phyloP scores from a whole-genome alignment of 768 basidiomycete genomes.

The Macrolepiota dolichaula region DNA sequence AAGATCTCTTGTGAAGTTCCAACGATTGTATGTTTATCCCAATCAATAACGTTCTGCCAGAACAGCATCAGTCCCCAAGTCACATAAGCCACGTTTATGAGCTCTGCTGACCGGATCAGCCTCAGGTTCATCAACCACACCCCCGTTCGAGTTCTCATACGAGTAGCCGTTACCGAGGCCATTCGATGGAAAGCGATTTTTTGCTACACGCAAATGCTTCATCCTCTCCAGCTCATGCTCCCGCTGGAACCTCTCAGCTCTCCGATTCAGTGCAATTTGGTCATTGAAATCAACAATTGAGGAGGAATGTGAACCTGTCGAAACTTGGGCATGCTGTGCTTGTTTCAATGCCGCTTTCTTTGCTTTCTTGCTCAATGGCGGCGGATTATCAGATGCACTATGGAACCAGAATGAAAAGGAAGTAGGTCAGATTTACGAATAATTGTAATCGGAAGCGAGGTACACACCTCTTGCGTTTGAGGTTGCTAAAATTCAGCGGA shows the following conservation, averaged over 20 bases:
- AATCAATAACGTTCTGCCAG: conserved; percentile 86
- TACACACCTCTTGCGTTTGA: conserved; percentile 73
- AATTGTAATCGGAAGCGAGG: not conserved
- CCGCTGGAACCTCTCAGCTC: conserved; percentile 87
- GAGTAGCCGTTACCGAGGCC: conserved; percentile 50
- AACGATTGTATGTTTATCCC: conserved; percentile 95
- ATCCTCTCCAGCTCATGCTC: conserved; percentile 82
- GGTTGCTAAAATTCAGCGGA: conserved; percentile 39
- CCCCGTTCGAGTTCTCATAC: conserved; percentile 22
- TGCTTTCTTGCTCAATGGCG: conserved; percentile 45
- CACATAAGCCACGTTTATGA: not conserved
- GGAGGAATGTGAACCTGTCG: conserved; percentile 30
- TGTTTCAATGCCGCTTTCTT: conserved; percentile 49
- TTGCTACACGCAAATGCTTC: conserved; percentile 44
- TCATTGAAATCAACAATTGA: conserved; percentile 51
- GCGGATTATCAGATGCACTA: conserved; percentile 22
- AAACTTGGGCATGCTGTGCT: conserved; percentile 34
- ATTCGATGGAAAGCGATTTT: conserved; percentile 35
- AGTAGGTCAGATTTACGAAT: not conserved
- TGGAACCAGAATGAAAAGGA: conserved; percentile 28
- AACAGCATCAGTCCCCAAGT: not conserved
- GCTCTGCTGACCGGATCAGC: conserved; percentile 59
- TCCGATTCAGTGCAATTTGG: conserved; percentile 63
- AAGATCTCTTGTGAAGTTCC: conserved; percentile 87
- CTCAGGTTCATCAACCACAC: conserved; percentile 63